Percentiles rank a stretch among this genome's conserved stretches.
Conservation (phyloP, 2,329 filamentous ascomycete genomes). For the Erysiphe pulchra region DNA sequence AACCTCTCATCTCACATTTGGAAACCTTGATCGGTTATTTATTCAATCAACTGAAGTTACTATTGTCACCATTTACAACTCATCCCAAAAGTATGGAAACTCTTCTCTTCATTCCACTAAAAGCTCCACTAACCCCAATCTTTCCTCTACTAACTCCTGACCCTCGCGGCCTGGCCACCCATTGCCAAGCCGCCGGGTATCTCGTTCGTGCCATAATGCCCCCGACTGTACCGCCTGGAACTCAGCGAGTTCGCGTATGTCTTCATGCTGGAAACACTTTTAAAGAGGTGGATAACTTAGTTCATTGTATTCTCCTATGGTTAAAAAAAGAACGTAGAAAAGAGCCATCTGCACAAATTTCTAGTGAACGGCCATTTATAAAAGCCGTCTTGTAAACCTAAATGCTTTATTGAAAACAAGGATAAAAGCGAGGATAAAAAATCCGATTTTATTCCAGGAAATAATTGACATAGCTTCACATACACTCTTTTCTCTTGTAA, state of each 20-base stretch:
- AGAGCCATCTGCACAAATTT: too few relatives aligned
- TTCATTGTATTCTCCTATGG: constrained; percentile 8
- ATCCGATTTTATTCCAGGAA: too few relatives aligned
- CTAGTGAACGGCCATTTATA: too few relatives aligned
- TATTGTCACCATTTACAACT: constrained; percentile 9
- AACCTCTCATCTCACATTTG: constrained; percentile 17
- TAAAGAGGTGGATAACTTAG: constrained; percentile 27
- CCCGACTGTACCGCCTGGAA: constrained; percentile 38
- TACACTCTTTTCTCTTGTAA: too few relatives aligned
- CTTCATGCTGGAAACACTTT: constrained; percentile 39
- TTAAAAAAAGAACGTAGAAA: constrained; percentile 1
- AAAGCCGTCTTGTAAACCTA: too few relatives aligned
- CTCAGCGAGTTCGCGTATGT: constrained; percentile 38
- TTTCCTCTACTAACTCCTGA: constrained; percentile 32
- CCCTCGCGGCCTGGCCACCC: constrained; percentile 29
- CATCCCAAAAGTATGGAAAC: neutral
- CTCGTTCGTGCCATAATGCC: constrained; percentile 39
- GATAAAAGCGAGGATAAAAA: too few relatives aligned
- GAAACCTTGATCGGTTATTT: constrained; percentile 21
- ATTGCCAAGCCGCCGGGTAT: constrained; percentile 32
- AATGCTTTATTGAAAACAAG: too few relatives aligned
- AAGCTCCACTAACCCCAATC: constrained; percentile 31
- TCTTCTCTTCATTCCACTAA: constrained; percentile 8
- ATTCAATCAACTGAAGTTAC: constrained; percentile 16
- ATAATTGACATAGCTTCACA: too few relatives aligned